Conservation (phyloP, 2,329 filamentous ascomycete species). For the Colletotrichum eleusines region DNA sequence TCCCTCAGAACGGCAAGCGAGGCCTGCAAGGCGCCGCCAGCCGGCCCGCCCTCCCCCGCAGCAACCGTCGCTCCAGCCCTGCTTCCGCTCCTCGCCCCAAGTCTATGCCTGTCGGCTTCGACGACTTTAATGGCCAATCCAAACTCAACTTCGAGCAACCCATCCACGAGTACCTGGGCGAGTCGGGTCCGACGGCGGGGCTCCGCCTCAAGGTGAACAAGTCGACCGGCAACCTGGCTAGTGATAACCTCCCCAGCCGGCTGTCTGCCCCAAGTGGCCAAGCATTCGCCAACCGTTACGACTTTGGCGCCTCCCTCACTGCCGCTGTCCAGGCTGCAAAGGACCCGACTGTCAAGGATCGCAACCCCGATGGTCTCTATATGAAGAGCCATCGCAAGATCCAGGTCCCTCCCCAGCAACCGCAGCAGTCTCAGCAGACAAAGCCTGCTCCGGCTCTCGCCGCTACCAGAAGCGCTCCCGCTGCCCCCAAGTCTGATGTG, state of each 20-base stretch:
- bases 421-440: constrained; percentile 38
- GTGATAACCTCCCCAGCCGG: constrained; percentile 68
- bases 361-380: constrained; percentile 64
- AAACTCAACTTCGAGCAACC: constrained; percentile 70
- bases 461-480: constrained; percentile 29
- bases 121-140: constrained; percentile 77
- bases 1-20: constrained; percentile 71
- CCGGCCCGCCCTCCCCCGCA: constrained; percentile 72
- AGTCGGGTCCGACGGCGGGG: constrained; percentile 66
- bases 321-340: constrained; percentile 84
- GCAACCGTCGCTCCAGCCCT: constrained; percentile 66
- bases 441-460: constrained; percentile 20
- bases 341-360: constrained; percentile 67
- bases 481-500: constrained; percentile 27
- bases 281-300: constrained; percentile 92
- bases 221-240: constrained; percentile 72
- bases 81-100: constrained; percentile 60
- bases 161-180: constrained; percentile 72
- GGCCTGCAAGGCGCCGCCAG: constrained; percentile 63
- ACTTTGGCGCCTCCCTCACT: constrained; percentile 91
- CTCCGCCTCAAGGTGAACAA: constrained; percentile 80
- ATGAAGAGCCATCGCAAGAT: constrained; percentile 64
- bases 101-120: constrained; percentile 70
- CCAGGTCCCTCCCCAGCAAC: constrained; percentile 42
- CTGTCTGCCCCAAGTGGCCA: constrained; percentile 71